These are phyloP conservation scores for Phytopythium boreale DNA, from an alignment of 352 stramenopile genomes.

Conservation along the genomic window DNA sequence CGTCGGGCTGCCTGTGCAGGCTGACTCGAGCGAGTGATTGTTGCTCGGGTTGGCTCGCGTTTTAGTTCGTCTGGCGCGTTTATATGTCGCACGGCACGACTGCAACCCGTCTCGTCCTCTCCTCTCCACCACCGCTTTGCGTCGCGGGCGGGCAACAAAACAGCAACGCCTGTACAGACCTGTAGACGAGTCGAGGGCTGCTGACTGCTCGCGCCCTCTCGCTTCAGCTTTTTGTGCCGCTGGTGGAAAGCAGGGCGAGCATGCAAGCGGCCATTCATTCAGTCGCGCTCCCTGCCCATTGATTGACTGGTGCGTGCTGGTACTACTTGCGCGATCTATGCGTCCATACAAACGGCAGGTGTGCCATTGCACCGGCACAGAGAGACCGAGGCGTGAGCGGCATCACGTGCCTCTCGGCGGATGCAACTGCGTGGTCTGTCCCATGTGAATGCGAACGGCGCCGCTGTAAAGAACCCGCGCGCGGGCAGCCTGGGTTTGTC, in stretches of 20 bases:
- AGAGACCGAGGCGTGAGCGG: background rate
- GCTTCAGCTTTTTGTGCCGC: background rate
- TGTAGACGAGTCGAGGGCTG: background rate
- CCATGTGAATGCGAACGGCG: conserved; percentile 6
- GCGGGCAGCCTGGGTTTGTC: conserved; percentile 1
- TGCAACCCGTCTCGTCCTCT: too few relatives aligned
- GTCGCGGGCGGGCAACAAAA: background rate
- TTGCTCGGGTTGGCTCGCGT: background rate
- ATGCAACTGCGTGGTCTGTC: conserved; percentile 10
- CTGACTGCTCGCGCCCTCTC: background rate
- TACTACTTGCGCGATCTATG: background rate
- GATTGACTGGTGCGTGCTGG: too few relatives aligned
- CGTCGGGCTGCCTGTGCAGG: background rate
- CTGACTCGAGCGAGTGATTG: background rate
- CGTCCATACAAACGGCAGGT: background rate
- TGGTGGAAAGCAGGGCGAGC: background rate
- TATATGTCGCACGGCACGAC: background rate
- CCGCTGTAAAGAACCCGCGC: background rate
- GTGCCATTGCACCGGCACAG: conserved; percentile 3
- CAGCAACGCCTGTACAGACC: background rate
- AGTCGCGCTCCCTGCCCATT: too few relatives aligned
- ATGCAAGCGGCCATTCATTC: too few relatives aligned
- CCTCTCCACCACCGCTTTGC: background rate
- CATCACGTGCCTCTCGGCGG: background rate
- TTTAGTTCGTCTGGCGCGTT: background rate